Base-by-base conservation (phyloP, 2,329 filamentous ascomycete species). In the Trichoderma sp. region DNA sequence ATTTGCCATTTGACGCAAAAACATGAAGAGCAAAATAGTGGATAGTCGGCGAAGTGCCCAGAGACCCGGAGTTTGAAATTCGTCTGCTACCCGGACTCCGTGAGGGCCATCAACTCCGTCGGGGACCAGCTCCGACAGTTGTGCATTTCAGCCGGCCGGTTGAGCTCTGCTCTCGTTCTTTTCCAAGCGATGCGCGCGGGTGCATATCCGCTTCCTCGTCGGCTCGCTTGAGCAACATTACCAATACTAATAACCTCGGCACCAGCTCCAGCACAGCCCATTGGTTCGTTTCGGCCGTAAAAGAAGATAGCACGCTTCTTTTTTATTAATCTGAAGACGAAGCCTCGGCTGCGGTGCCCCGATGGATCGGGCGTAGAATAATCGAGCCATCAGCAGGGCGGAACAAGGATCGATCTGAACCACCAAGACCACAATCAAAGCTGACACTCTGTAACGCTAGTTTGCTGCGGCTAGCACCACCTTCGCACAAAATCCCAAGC, bases 381-480 rank as follows among this genome's bases (percentile, higher is more conserved):
- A 22, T 34, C 52, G 32, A 34, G 29, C 13, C 52, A 34, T 34
- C 6, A 34, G 39, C 58, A 48, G 27, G 42, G 59, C 59, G 9
- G 45, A 37, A 25, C 42, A 50, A 35, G 45, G 59, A 63, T 63
- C 22, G 48, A 35, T 59, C 56, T 59, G 5, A 37, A 50, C 53
- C 53, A 58, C 34, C n/a, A 27, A 61, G 42, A 48, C 27, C 45
- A n/a, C 32, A 35, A n/a, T 53, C 22, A 42, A 58, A 12, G 45
- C 37, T 59, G 17, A 34, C 34, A 19, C 34, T 53, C 59, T 63
- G 59, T 63, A 63, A 63, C 59, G 34, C 22, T 63, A 63, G 59
- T 63, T 32, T 53, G 32, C 59, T 63, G 59, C 59, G 45, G 32
- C 59, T 53, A 53, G 59, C 32, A 34, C 19, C 34, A 27, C 48